Evolutionary conservation across 192 early-diverging fungal species (phyloP), one percentile per base, ranked within the genome.

Genomic region (Backusella tuberculispora): DNA sequence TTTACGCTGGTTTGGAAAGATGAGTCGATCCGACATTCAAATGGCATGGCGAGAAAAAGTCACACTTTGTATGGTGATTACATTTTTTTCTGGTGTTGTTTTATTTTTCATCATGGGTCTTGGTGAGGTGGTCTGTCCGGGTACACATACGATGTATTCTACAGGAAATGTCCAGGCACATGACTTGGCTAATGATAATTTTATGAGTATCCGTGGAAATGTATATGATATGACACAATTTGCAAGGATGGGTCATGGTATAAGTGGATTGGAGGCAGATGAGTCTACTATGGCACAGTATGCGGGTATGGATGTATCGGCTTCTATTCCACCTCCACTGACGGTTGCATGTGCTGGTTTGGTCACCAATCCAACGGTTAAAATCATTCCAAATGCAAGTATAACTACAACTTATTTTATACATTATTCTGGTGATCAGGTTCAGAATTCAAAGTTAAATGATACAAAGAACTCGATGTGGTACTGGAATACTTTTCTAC

Each of bases 1-100:
- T 53, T 79, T 95, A 26, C 64, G 74, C 0, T 77, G 71, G 34
- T 86, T 92, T 74, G 94, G 90, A 64, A 86, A 87, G 69, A 93
- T 97, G 93, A 93, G 92, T 82, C 91, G 95, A 43, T 88, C 92
- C 56, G 95, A 98, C 83, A 87, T 98, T 46, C 94, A 88, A 66
- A 96, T 97, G 95, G 97, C 97, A 13, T 98, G 95, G 95, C 89
- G 97, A 63, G 97, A 98, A 81, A 98, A 98, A 83, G 85, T 93
- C 1, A 85, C 92, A 8, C 86, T 99, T 13, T 96, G 95, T 80
- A 77, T 96, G 53, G 76, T 97, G 67, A 97, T 99, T 72, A 86
- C 90, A 60, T 79, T 95, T 42, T 81, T 95, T 77, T 96, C 94
- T 68, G 87, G 78, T 9, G 45, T 91, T 6, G 85, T 95, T 38